Evolutionary conservation across 2,329 filamentous ascomycete species (phyloP).

Genomic region (Cryphonectria naterciae): DNA sequence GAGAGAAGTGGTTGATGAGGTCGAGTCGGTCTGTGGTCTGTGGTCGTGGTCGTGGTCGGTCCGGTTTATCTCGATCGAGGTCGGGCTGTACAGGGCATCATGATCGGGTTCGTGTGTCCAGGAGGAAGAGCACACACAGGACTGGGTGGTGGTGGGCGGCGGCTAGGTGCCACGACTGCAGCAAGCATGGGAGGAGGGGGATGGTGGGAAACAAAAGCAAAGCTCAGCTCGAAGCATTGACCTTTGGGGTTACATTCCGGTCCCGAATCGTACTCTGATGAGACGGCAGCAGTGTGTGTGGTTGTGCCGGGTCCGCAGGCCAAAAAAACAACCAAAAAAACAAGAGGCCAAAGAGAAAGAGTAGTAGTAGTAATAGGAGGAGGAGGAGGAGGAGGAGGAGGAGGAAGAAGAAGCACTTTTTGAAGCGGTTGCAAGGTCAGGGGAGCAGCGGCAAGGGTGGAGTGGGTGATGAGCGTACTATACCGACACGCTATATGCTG

Average conservation of each 20-base stretch:
- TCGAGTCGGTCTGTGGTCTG: neutral
- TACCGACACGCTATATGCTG: neutral
- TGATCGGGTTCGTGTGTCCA: neutral
- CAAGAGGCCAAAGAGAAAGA: neutral
- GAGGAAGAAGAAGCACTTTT: neutral
- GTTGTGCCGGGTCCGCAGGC: neutral
- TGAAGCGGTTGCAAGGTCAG: constrained; percentile 4
- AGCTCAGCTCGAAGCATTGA: constrained; percentile 10
- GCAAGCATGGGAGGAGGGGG: neutral
- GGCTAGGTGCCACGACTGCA: neutral
- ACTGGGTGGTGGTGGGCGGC: neutral
- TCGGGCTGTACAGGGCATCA: neutral
- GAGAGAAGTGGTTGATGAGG: neutral
- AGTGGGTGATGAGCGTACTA: neutral
- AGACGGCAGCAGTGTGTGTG: neutral
- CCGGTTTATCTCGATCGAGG: neutral
- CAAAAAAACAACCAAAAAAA: neutral
- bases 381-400: neutral
- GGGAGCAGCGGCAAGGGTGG: constrained; percentile 14
- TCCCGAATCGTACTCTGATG: neutral
- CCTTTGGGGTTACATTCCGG: constrained; percentile 15
- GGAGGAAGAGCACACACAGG: neutral
- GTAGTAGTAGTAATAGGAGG: too few species aligned
- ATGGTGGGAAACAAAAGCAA: neutral
- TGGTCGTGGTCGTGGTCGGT: neutral